Evolutionary conservation across 257 asterid species (phyloP).

Genomic region (Anisodus acutangulus): DNA sequence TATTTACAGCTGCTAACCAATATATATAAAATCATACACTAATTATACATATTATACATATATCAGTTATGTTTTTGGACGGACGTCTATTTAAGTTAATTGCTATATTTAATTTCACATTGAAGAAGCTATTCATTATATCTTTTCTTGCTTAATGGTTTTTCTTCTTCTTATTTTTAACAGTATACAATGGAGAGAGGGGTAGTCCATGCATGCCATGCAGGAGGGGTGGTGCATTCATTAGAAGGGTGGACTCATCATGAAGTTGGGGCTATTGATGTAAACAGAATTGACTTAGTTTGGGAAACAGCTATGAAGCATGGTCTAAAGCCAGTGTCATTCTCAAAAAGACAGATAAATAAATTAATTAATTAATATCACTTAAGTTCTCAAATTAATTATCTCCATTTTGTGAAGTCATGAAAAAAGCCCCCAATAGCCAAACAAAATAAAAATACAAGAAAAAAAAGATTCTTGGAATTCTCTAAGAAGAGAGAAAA

Average conservation of each 20-base stretch:
- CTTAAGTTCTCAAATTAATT: neutral
- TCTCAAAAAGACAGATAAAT: constrained; percentile 25
- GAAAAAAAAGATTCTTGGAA: neutral
- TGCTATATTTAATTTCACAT: neutral
- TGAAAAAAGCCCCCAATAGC: neutral
- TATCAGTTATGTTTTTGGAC: accelerated
- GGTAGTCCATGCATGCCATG: constrained; percentile 86
- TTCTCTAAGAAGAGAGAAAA: neutral
- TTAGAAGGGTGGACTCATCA: constrained; percentile 76
- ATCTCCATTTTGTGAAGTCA: neutral
- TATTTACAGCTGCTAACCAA: neutral
- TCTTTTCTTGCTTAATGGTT: too few species aligned
- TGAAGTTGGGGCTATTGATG: constrained; percentile 76
- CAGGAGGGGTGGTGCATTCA: constrained; percentile 69
- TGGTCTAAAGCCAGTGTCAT: constrained; percentile 60
- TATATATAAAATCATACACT: neutral
- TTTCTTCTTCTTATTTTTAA: neutral
- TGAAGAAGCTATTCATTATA: neutral
- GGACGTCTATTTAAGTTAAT: neutral
- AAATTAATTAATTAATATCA: neutral
- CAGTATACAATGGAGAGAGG: constrained; percentile 97
- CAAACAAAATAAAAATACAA: neutral
- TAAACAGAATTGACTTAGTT: constrained; percentile 60
- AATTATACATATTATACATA: neutral
- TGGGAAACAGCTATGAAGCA: constrained; percentile 75